Base-by-base conservation (phyloP, 805 yeast species). In the Ogataea degrootiae region DNA sequence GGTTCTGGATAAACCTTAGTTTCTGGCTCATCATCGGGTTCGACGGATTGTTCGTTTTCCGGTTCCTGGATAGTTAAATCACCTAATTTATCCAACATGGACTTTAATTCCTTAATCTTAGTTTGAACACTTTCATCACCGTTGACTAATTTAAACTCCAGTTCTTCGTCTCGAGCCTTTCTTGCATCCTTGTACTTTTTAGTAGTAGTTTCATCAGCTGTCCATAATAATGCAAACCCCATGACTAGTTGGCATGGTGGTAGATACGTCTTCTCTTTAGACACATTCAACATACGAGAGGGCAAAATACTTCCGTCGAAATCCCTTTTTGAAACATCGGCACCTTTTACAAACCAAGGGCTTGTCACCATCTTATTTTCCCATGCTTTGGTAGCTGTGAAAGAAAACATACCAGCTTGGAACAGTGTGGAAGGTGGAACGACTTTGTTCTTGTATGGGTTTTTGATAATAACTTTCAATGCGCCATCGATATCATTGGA, bases 381-480 rank as follows among this genome's bases (percentile, higher is more conserved):
- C 99, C 99, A 94, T 0, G 96, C 96, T 38, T 77, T 81, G 8
- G 96, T 84, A 0, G 92, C 76, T 21, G 91, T 77, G 52, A 89
- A 74, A n/a, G 95, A 78, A 54, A 84, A 84, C 6, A 87, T 77
- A 12, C 96, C 96, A 0, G 98, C 97, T 65, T 94, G 99, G 62
- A 82, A 73, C 48, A 92, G 70, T 0, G 98, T 85, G 9, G 90
- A 77, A 1, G 97, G 97, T 0, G 97, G 92, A 6, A 92, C 70
- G 19, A 73, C 79, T 51, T 82, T 83, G 34, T 83, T 82, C 45
- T 77, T 78, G 50, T 75, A 78, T 2, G 92, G 95, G 60, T 90
- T 90, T 61, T 87, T 85, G 39, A 94, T 75, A 61, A 94, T 79
- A 0, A 88, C 96, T 45, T 85, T 81, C 17, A 87, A 69, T 0